A percentile compares a stretch with the other conserved stretches of the same genome.
These are phyloP conservation scores for Auriscalpium orientale DNA, from an alignment of 768 basidiomycete species.

Conservation along the genomic window DNA sequence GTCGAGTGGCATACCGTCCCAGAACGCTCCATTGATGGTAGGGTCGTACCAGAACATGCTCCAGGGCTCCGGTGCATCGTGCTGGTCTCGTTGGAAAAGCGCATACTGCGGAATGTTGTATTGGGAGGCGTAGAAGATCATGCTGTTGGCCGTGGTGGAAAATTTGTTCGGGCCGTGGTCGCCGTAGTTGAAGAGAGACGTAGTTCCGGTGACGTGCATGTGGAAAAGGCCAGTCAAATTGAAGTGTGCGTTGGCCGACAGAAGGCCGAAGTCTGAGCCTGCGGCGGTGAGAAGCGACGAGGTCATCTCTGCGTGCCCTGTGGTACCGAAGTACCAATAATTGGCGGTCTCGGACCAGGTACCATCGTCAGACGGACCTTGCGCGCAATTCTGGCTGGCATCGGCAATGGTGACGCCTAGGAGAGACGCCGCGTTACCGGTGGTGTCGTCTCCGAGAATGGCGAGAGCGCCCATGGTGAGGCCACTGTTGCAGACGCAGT, in stretches of 20 bases:
- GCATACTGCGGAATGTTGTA: constrained; percentile 68
- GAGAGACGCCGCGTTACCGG: constrained; percentile 59
- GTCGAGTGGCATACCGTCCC: constrained; percentile 81
- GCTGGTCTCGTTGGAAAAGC: constrained; percentile 85
- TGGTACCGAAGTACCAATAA: constrained; percentile 94
- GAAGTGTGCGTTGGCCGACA: constrained; percentile 64
- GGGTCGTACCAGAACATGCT: constrained; percentile 90
- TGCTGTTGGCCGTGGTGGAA: constrained; percentile 84
- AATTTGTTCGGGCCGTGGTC: constrained; percentile 94
- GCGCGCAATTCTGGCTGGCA: constrained; percentile 70
- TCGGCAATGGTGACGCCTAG: constrained; percentile 65
- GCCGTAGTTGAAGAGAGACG: constrained; percentile 77
- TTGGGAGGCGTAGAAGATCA: constrained; percentile 68
- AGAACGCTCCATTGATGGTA: constrained; percentile 77
- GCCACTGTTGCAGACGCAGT: constrained; percentile 92
- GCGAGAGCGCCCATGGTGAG: constrained; percentile 86
- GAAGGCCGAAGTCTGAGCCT: constrained; percentile 72
- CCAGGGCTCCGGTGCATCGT: constrained; percentile 49
- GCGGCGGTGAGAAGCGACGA: constrained; percentile 79
- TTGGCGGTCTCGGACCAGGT: constrained; percentile 92
- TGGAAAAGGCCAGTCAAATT: constrained; percentile 76
- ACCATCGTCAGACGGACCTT: constrained; percentile 60
- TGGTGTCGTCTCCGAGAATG: constrained; percentile 76
- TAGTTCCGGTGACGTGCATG: constrained; percentile 80
- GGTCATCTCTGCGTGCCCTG: constrained; percentile 83